Percentiles rank a stretch among this genome's conserved stretches.
Conservation (phyloP, 2,329 filamentous ascomycete genomes). For the Zymoseptoria brevis region DNA sequence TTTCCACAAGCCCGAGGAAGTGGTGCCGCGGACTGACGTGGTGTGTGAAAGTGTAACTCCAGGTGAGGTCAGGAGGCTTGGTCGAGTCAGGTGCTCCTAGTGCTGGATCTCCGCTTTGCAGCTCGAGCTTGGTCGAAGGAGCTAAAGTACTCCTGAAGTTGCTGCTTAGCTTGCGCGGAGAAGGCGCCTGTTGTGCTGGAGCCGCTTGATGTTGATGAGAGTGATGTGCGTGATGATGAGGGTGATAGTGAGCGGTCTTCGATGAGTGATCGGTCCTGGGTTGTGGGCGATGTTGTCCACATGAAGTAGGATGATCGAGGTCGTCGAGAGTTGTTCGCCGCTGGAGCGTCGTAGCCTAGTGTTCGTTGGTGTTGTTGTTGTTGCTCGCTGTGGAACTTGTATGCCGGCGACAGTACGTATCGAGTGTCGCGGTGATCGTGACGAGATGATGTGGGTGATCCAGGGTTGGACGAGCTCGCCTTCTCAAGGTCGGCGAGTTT, state of each 20-base stretch:
- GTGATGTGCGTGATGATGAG: conserved; percentile 76
- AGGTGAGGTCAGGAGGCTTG: conserved; percentile 5
- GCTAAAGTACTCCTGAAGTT: conserved; percentile 78
- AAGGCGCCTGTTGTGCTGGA: conserved; percentile 39
- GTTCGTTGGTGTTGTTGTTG: conserved; percentile 17
- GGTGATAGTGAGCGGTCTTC: conserved; percentile 38
- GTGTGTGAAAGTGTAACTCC: conserved; percentile 1
- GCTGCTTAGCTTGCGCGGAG: conserved; percentile 68
- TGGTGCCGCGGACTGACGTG: background rate
- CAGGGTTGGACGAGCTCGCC: conserved; percentile 38
- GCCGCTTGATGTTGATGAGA: conserved; percentile 56
- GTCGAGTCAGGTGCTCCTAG: conserved; percentile 5
- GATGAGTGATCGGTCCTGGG: conserved; percentile 3
- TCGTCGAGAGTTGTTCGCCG: conserved; percentile 6
- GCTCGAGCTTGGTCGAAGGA: conserved; percentile 78
- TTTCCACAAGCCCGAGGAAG: background rate
- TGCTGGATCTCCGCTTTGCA: conserved; percentile 38
- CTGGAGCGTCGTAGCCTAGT: conserved; percentile 8
- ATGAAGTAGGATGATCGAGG: conserved; percentile 19
- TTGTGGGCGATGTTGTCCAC: conserved; percentile 5
- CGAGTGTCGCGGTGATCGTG: conserved; percentile 6
- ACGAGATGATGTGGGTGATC: conserved; percentile 37
- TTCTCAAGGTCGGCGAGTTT: conserved; percentile 80
- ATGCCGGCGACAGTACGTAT: conserved; percentile 28
- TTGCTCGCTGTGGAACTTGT: conserved; percentile 41